Base-by-base conservation (phyloP, 139 green algal species). In the Dunaliella primolecta region DNA sequence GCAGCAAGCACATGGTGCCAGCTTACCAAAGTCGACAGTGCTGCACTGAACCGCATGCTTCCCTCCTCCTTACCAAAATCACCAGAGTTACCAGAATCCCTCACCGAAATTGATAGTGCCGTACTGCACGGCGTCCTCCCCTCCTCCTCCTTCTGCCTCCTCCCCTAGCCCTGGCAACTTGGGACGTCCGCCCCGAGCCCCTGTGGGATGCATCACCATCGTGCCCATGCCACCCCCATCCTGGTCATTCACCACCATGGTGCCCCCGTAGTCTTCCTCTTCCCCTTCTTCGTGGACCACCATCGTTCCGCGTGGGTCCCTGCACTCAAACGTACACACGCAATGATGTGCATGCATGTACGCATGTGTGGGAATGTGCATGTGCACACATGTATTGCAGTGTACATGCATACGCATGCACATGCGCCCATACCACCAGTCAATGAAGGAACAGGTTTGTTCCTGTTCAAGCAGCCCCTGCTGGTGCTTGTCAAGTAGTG, bases 271-370 rank as follows among this genome's bases (percentile, higher is more conserved):
- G 57, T 70, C 77, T 32, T 78, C 72, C 11, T 33, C 57, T 24
- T 70, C 77, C 15, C 24, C 72, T 36, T 33, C 57, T 24, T 34
- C 82, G 83, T 86, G 83, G n/a, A 86, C 27, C 32, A 86, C 83
- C 37, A 56, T 83, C 30, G 83, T 86, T 36, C 83, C 76, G 1
- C 70, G 36, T 46, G 29, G 32, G 36, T 78, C 76, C 30, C 46
- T 64, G 46, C 15, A 15, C 15, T n/a, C n/a, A n/a, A n/a, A n/a
- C n/a, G n/a, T n/a, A n/a, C n/a, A n/a, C n/a, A n/a, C n/a, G n/a
- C n/a, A n/a, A n/a, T n/a, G n/a, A 15, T 64, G 46, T 64, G 46
- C 15, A 15, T 64, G 46, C 15, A 15, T 64, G 46, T 64, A 15
- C 15, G 46, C 15, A 15, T 64, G 46, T 64, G 46, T 64, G 46